Evolutionary conservation across 495 filamentous ascomycete species (phyloP), one percentile per base, ranked within the genome.

Genomic region (Parachaetomium inaequale): DNA sequence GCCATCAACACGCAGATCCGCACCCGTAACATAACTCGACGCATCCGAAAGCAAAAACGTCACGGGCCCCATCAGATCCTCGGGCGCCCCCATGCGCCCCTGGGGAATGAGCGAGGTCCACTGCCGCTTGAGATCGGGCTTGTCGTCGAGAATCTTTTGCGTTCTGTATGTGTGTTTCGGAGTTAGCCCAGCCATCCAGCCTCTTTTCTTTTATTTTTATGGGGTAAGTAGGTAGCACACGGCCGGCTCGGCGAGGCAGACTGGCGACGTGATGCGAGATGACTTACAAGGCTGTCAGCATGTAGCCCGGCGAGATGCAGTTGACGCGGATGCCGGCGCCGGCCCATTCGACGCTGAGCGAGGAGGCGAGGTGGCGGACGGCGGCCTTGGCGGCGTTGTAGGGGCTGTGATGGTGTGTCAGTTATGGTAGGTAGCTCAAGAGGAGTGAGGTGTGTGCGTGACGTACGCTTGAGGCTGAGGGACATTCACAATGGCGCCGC

Each of bases 351-450:
- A 96, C 93, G 32, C 90, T 90, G 34, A 96, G 79, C 45, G 85
- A 90, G 21, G 86, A 81, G 12, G 88, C 88, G 46, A 96, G 76
- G 69, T 96, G 92, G 28, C 91, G 80, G 29, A 96, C 91, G 0
- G 91, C 92, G 5, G 92, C 92, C 71, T 96, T 96, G 58, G 91
- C 82, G 1, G 87, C 90, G 69, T 96, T 96, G 72, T 96, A 96
- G 0, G 93, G 92, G 14, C 78, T 81, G 42, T 58, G 25, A 10
- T 28, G 7, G 14, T 15, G 21, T 58, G 40, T 58, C 10, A 58
- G 26, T 47, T 34, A 12, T 23, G 17, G 4, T 12, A 31, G 29
- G 7, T 45, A 50, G 46, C 42, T 38, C 0, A 23, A 32, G 56
- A 15, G 40, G 21, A 42, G 32, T 31, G 40, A 12, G 15, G 40